Evolutionary conservation across 768 basidiomycete genomes (phyloP), one percentile per base, ranked within the genome.

Genomic region (Thelephora ganbajun): DNA sequence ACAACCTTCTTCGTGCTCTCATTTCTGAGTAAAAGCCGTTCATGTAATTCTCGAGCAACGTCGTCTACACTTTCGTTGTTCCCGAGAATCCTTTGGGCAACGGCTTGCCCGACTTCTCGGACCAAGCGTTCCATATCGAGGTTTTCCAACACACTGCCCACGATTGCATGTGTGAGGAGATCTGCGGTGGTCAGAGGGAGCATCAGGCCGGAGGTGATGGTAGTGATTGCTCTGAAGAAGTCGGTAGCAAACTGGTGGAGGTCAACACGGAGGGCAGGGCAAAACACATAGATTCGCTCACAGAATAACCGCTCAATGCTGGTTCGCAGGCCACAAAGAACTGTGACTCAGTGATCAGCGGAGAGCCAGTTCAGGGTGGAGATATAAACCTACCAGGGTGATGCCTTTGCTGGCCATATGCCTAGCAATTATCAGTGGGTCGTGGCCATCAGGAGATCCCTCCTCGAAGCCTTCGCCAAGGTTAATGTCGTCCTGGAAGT

Each of bases 241-340:
- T 97, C 93, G 48, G 83, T 92, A 11, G 89, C 87, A 65, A 81
- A 89, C 86, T 87, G 57, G 57, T 26, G 46, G 22, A 14, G 44
- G 42, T 49, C 30, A 42, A 50, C 37, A 55, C 55, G 37, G 53
- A 33, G n/a, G 35, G n/a, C 43, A 48, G 12, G 34, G 26, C 44
- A 47, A 26, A 5, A 13, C 1, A 33, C 26, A 35, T 30, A 48
- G 22, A 41, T 9, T 41, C 16, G 61, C 82, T 59, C 56, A 89
- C 87, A 49, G 83, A 85, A 59, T 94, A 94, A 39, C 90, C 89
- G 53, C 88, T 91, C 50, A 94, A 71, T 5, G 90, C 92, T 48
- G 94, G 93, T 64, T 98, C 94, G 66, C 94, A 98, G 23, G 94
- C 94, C n/a, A 98, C 94, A 62, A 96, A 92, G 68, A 97, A 97